Evolutionary conservation across 768 basidiomycete genomes (phyloP).

Genomic region (Strobilomyces echinocephalus): DNA sequence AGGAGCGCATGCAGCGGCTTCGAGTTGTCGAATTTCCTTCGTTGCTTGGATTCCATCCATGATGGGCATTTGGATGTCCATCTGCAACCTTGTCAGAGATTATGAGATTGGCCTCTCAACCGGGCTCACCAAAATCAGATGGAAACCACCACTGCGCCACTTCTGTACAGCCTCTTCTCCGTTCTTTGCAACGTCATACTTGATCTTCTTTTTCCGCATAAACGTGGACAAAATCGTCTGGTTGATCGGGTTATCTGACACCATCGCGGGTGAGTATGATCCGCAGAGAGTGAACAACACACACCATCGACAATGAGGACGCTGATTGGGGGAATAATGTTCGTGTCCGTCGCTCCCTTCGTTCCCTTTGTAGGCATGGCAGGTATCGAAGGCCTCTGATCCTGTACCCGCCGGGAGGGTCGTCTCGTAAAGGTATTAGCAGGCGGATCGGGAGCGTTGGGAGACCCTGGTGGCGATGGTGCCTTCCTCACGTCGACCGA

Average conservation of each 20-base stretch:
- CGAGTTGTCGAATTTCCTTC: constrained; percentile 86
- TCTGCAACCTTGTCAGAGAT: constrained; percentile 47
- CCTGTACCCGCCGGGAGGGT: constrained; percentile 29
- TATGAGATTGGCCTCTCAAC: neutral
- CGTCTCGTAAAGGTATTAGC: constrained; percentile 26
- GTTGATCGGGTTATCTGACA: constrained; percentile 93
- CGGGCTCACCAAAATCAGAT: constrained; percentile 82
- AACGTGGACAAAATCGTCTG: constrained; percentile 97
- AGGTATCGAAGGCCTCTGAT: constrained; percentile 25
- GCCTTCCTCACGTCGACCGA: constrained; percentile 29
- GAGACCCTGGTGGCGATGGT: constrained; percentile 33
- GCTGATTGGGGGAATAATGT: constrained; percentile 92
- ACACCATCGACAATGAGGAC: constrained; percentile 96
- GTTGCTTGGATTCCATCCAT: constrained; percentile 99
- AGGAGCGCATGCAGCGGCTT: constrained; percentile 68
- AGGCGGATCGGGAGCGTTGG: constrained; percentile 23
- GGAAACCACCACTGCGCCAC: constrained; percentile 89
- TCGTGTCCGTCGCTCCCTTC: constrained; percentile 52
- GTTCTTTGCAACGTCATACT: constrained; percentile 90
- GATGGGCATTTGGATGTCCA: constrained; percentile 99
- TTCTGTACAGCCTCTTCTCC: constrained; percentile 95
- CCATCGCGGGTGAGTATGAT: constrained; percentile 12
- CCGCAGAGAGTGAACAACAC: constrained; percentile 23
- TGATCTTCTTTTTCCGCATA: constrained; percentile 94
- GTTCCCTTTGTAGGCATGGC: constrained; percentile 41